Base-by-base conservation (phyloP, 2,329 filamentous ascomycete genomes). In the Trichoderma sp. region DNA sequence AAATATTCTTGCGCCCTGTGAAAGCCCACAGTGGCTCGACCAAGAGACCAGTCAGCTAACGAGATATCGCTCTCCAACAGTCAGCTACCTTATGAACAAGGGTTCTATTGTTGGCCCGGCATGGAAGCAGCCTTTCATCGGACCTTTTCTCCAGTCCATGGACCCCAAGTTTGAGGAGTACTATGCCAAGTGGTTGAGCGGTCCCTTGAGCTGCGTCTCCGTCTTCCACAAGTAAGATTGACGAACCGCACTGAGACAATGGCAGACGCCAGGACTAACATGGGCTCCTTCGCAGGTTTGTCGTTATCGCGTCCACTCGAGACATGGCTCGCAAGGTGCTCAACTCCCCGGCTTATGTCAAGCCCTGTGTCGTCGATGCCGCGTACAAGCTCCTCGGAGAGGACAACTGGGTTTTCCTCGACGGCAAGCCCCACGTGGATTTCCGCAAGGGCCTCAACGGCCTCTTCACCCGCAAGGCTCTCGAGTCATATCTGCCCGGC, bases 251-350 rank as follows among this genome's bases (percentile, higher is more conserved):
- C 26, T 1, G 13, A 15, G 28, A 36, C 28, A 9, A 28, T 47
- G 43, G 5, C 2, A 7, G 36, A n/a, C 15, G 6, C 20, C 13
- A 7, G 23, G 39, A 68, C 53, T 15, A 17, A 70, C 30, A 11
- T 15, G 17, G 36, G 11, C 53, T 36, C 9, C 7, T 55, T 20
- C 57, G 6, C 76, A 97, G 94, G 82, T 99, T 99, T 81, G 96
- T 98, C 75, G 94, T 99, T 71, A 97, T 99, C 80, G 95, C 95
- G 39, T 97, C 95, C 20, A 94, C 92, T 67, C 94, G 96, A 79
- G 96, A 98, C 80, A 93, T 98, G 88, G 92, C 95, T 72, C 92
- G 95, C 77, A 98, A 98, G 83, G 92, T 98, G 77, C 95, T 98
- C 88, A 98, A 98, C 84, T 97, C 95, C 23, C 96, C 96, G 30